These are phyloP conservation scores for Gardenia jasminoides DNA, from an alignment of 257 asterid genomes.

Conservation along the genomic window DNA sequence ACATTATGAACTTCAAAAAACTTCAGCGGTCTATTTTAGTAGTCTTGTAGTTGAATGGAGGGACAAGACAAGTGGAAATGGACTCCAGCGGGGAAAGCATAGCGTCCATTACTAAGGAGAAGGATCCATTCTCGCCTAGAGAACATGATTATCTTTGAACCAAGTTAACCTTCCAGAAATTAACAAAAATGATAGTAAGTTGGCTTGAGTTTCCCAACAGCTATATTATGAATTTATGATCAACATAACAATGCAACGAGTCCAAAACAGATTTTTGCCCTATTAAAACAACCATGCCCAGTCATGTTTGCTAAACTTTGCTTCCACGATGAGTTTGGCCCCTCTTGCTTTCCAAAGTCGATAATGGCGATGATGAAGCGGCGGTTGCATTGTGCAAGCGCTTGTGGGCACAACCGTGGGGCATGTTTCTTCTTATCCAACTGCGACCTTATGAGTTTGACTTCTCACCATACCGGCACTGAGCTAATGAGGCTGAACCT, in stretches of 20 bases:
- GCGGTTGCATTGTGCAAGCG: slow-evolving; percentile 82
- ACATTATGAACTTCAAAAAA: too few relatives aligned
- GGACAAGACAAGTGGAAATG: too few relatives aligned
- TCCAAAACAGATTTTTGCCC: slow-evolving; percentile 18
- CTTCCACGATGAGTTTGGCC: slow-evolving; percentile 80
- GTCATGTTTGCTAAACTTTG: slow-evolving; percentile 47
- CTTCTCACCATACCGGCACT: slow-evolving; percentile 95
- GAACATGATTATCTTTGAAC: too few relatives aligned
- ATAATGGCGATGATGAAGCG: slow-evolving; percentile 94
- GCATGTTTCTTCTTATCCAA: slow-evolving; percentile 90
- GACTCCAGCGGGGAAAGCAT: too few relatives aligned
- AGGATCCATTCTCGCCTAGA: too few relatives aligned
- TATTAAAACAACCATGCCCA: slow-evolving; percentile 16
- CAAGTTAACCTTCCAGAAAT: too few relatives aligned
- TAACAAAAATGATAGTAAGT: not conserved
- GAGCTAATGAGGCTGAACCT: slow-evolving; percentile 92
- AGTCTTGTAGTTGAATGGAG: too few relatives aligned
- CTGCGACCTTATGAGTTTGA: slow-evolving; percentile 82
- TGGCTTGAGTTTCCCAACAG: not conserved
- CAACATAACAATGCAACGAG: not conserved
- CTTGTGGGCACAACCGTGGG: slow-evolving; percentile 92
- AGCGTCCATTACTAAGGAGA: too few relatives aligned
- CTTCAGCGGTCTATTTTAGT: too few relatives aligned
- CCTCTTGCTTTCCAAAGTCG: slow-evolving; percentile 86
- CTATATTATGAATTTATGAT: not conserved